Evolutionary conservation across 2,329 filamentous ascomycete species (phyloP).

Genomic region (Cladophialophora chaetospira): DNA sequence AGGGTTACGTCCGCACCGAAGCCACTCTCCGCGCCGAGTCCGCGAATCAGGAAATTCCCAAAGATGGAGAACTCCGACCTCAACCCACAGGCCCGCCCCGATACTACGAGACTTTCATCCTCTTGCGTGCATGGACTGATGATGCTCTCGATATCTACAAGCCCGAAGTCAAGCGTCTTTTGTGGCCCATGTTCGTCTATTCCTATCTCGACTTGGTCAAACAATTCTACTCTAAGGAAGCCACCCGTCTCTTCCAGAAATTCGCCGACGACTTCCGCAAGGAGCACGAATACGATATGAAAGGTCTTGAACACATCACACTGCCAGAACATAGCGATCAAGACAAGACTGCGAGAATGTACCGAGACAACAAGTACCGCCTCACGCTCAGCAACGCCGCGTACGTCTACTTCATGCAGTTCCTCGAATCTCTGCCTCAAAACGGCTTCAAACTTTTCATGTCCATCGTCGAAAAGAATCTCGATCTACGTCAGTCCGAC

Average conservation of each 20-base stretch:
- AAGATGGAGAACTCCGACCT: conserved; percentile 47
- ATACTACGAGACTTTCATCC: conserved; percentile 72
- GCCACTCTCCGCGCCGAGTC: conserved; percentile 91
- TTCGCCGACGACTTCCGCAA: conserved; percentile 77
- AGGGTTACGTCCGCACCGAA: conserved; percentile 90
- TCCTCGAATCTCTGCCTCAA: conserved; percentile 82
- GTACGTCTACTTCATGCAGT: conserved; percentile 80
- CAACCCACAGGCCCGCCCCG: conserved; percentile 62
- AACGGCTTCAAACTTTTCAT: conserved; percentile 78
- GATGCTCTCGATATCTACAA: conserved; percentile 94
- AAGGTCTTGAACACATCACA: conserved; percentile 70
- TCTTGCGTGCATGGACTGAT: conserved; percentile 81
- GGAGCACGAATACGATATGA: conserved; percentile 78
- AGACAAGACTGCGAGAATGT: conserved; percentile 76
- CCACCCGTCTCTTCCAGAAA: conserved; percentile 48
- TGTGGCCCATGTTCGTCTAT: conserved; percentile 95
- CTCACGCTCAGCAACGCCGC: conserved; percentile 86
- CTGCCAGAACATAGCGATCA: conserved; percentile 72
- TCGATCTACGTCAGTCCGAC: conserved; percentile 62
- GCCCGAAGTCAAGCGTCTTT: conserved; percentile 82
- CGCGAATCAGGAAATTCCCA: conserved; percentile 70
- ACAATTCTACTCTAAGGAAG: conserved; percentile 63
- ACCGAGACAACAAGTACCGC: conserved; percentile 83
- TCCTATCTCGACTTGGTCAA: conserved; percentile 79
- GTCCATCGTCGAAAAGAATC: conserved; percentile 66